Evolutionary conservation across 345 rosid species (phyloP), one percentile per base, ranked within the genome.

Genomic region (Reutealis trisperma): DNA sequence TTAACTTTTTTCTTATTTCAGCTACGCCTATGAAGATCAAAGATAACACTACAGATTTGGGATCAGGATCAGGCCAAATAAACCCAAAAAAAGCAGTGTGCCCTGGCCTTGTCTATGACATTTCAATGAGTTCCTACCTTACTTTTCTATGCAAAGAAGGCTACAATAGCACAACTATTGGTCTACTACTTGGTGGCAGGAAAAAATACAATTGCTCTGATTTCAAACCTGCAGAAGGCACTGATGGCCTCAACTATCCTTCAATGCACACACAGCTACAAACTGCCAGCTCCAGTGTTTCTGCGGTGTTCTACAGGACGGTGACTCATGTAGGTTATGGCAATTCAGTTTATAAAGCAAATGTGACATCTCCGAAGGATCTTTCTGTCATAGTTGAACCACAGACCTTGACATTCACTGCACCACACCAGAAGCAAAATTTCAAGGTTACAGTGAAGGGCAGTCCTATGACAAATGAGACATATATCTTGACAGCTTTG

Each of bases 211-310:
- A 52, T 32, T 95, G 98, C 84, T 86, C 88, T 42, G 66, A 70
- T 78, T 62, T 74, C 54, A 87, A 75, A 81, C 88, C 82, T 25
- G 91, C 84, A 34, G n/a, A 34, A 18, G 98, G 99, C n/a, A 55
- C 79, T 0, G 98, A 93, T 63, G 96, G 94, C 51, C 84, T 95
- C 34, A 95, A 95, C 79, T 93, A 93, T 60, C 99, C 99, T 34
- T 79, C 98, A 7, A 92, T 95, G 94, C 96, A 92, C 54, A 67
- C 72, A 42, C 92, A 88, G 54, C 75, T 92, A 59, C 77, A 61
- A 15, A 22, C 44, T 0, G 30, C 62, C 2, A 67, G 68, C 0
- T 71, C 84, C 14, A 74, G 57, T 16, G 82, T 92, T 32, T 78
- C 85, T 0, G 97, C 89, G 0, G 67, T 84, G 61, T 95, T 92